These are phyloP conservation scores for Litchi chinensis DNA, from an alignment of 345 rosid species.

Conservation along the genomic window DNA sequence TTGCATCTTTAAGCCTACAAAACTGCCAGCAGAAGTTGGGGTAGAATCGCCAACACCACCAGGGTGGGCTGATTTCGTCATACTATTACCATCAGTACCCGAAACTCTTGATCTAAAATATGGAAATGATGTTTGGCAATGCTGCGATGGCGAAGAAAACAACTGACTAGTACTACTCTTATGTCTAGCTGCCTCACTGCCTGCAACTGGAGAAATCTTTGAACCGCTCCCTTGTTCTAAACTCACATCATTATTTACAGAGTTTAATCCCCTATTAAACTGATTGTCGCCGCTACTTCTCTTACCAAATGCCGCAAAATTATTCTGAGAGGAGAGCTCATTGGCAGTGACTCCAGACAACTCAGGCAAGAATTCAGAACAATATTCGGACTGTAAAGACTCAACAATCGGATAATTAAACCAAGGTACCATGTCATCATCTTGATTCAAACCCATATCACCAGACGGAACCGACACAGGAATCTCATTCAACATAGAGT, in stretches of 20 bases:
- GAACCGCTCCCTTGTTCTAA: slow-evolving; percentile 30
- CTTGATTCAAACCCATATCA: slow-evolving; percentile 57
- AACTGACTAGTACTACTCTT: slow-evolving; percentile 34
- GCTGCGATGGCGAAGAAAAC: slow-evolving; percentile 34
- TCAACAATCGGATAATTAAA: slow-evolving; percentile 53
- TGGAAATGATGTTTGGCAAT: slow-evolving; percentile 38
- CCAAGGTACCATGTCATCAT: slow-evolving; percentile 75
- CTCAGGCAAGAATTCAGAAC: slow-evolving; percentile 61
- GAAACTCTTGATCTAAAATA: slow-evolving; percentile 43
- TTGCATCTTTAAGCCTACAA: slow-evolving; percentile 39
- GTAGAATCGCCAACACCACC: slow-evolving; percentile 30
- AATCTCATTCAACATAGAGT: slow-evolving; percentile 46
- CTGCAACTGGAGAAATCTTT: slow-evolving; percentile 28
- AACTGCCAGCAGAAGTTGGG: slow-evolving; percentile 20
- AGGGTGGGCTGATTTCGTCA: slow-evolving; percentile 19
- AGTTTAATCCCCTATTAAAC: slow-evolving; percentile 29
- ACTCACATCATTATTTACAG: slow-evolving; percentile 24
- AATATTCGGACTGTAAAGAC: slow-evolving; percentile 46
- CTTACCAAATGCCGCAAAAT: slow-evolving; percentile 40
- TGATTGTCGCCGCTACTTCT: slow-evolving; percentile 32
- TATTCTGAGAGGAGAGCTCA: slow-evolving; percentile 43
- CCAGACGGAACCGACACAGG: slow-evolving; percentile 47
- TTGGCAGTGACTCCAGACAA: slow-evolving; percentile 56
- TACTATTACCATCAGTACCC: slow-evolving; percentile 31
- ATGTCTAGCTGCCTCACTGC: slow-evolving; percentile 23